Base-by-base conservation (phyloP, 208 protist species). In the Crithidia mellificae region DNA sequence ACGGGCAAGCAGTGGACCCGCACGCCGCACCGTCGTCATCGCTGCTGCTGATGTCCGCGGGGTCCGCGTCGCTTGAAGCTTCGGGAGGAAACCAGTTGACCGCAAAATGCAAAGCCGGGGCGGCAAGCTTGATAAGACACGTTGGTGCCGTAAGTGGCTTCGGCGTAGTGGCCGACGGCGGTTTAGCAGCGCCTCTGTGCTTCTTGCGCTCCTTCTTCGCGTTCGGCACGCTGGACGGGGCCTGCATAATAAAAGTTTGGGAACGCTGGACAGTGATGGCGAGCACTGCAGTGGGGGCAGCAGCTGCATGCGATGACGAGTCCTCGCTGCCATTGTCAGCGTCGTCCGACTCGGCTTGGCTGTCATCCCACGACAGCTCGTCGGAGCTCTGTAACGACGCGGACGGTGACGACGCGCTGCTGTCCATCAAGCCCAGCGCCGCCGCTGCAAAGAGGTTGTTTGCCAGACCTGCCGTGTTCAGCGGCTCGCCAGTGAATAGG, bases 401-500 rank as follows among this genome's bases (percentile, higher is more conserved):
- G 34, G 34, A 38, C 44, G 15, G n/a, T 27, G 32, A n/a, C n/a
- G n/a, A n/a, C n/a, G n/a, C n/a, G 34, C 17, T 9, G 8, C 49
- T 24, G n/a, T 47, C 38, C 22, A 39, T 19, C 2, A 30, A 32
- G 6, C 32, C 22, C 19, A 20, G 36, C 1, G 54, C 27, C 4
- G 39, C 49, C 7, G 56, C 36, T 1, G 19, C 54, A 24, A 63
- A 44, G 30, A 41, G 36, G 30, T 46, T 29, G 0, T 29, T 24
- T 2, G 49, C 27, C 27, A 50, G 4, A 6, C 24, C 7, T 19
- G 50, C 27, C 12, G 7, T 32, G 19, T 17, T 30, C 24, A 66
- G 39, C n/a, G 47, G 47, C 46, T 55, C 51, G 11, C 84, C 84
- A 0, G 80, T 80, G 43, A 63, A 30, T 1, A 89, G 68, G 46